Evolutionary conservation across 495 filamentous ascomycete species (phyloP).

Genomic region (Copromyces sp.): DNA sequence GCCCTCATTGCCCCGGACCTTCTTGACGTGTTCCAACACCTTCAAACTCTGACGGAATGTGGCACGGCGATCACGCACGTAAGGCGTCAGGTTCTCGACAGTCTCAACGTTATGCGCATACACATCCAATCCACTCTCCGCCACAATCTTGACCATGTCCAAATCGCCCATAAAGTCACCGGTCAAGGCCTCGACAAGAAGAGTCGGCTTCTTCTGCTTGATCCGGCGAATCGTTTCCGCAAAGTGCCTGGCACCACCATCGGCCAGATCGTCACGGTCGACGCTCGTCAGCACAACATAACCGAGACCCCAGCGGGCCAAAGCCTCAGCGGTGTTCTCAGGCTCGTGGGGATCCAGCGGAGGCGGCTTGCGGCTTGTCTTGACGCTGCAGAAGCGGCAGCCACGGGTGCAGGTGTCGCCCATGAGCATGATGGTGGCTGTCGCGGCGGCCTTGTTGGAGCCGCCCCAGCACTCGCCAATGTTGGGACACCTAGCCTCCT

Average conservation of each 20-base stretch:
- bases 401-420: constrained; percentile 96
- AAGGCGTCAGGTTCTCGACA: constrained; percentile 78
- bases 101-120: constrained; percentile 98
- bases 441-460: constrained; percentile 74
- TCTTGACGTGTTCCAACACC: constrained; percentile 77
- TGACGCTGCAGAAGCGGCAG: constrained; percentile 94
- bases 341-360: constrained; percentile 94
- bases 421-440: constrained; percentile 99
- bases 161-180: constrained; percentile 78
- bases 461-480: constrained; percentile 98
- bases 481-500: constrained; percentile 95
- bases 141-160: constrained; percentile 74
- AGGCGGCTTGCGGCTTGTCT: constrained; percentile 67
- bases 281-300: constrained; percentile 93
- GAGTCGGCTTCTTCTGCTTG: constrained; percentile 74
- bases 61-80: constrained; percentile 81
- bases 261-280: constrained; percentile 82
- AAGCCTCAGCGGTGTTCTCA: constrained; percentile 89
- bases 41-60: constrained; percentile 76
- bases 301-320: constrained; percentile 84
- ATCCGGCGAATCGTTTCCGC: constrained; percentile 92
- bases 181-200: constrained; percentile 92
- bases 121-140: constrained; percentile 81
- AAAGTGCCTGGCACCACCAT: constrained; percentile 84
- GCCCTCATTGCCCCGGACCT: constrained; percentile 45